Evolutionary conservation across 768 basidiomycete genomes (phyloP).

Genomic region (Tricholomella constricta): DNA sequence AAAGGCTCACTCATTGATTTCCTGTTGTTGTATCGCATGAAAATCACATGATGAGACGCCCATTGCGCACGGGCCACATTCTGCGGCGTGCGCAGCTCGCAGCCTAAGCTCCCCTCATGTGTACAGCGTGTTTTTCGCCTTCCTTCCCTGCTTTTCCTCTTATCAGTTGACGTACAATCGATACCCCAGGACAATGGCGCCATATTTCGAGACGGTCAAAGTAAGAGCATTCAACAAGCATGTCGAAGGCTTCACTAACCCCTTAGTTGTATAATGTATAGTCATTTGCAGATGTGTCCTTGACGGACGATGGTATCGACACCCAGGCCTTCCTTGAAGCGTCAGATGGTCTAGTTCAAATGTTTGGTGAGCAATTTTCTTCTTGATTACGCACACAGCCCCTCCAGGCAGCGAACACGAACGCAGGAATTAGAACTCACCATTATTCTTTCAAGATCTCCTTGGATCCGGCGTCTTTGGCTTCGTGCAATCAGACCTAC

Average conservation of each 20-base stretch:
- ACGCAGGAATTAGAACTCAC: constrained; percentile 16
- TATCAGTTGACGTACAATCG: no score
- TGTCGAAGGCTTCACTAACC: no score
- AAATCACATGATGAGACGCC: no score
- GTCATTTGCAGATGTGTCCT: constrained; percentile 86
- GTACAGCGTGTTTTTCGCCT: no score
- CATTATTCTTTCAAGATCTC: constrained; percentile 47
- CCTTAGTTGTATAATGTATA: no score
- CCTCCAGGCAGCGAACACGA: neutral
- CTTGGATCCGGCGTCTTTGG: constrained; percentile 69
- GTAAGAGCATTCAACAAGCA: constrained; percentile 32
- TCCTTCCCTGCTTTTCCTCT: no score
- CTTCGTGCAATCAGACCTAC: constrained; percentile 73
- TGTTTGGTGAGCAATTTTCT: constrained; percentile 57
- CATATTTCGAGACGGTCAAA: constrained; percentile 71
- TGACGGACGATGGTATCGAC: constrained; percentile 77
- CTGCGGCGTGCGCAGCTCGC: no score
- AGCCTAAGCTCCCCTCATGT: no score
- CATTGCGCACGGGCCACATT: no score
- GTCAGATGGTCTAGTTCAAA: constrained; percentile 76
- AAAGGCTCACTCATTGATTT: no score
- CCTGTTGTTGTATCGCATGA: no score
- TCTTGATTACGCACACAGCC: constrained; percentile 4
- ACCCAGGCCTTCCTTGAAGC: constrained; percentile 83
- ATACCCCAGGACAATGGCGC: constrained; percentile 37